phyloP scores from a whole-genome alignment of 1,284 basidiomycete species.

The Sporisorium graminicola region DNA sequence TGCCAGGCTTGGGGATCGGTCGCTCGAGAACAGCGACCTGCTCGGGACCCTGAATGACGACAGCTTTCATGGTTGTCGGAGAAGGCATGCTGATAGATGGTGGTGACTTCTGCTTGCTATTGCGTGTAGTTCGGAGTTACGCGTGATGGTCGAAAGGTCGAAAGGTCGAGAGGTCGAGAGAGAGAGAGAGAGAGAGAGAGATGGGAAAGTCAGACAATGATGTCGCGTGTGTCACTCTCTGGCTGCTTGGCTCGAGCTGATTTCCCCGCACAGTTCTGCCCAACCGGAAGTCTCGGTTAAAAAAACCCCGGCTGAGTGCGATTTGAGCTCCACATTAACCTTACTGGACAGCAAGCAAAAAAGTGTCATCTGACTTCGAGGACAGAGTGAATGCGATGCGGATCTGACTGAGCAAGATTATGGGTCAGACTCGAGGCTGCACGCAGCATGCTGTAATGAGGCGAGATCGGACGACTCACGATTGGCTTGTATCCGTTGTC shows the following conservation, averaged over 20 bases:
- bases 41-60: slow-evolving; percentile 61
- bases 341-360: background rate
- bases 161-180: background rate
- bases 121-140: background rate
- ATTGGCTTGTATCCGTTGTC: too few species aligned
- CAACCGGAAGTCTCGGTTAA: slow-evolving; percentile 73
- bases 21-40: slow-evolving; percentile 61
- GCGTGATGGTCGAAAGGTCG: background rate
- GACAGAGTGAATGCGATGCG: too few species aligned
- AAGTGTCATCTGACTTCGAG: too few species aligned
- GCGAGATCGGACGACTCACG: too few species aligned
- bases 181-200: background rate
- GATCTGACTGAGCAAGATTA: too few species aligned
- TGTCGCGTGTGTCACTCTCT: background rate
- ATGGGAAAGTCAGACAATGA: background rate
- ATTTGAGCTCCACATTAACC: too few species aligned
- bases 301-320: too few species aligned
- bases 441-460: too few species aligned
- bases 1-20: slow-evolving; percentile 57
- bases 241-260: background rate
- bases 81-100: slow-evolving; percentile 27
- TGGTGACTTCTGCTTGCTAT: background rate
- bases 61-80: slow-evolving; percentile 59
- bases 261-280: background rate
- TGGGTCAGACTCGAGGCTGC: too few species aligned